Evolutionary conservation across 768 basidiomycete genomes (phyloP), one percentile per base, ranked within the genome.

Genomic region (Pleurotus sapidus): DNA sequence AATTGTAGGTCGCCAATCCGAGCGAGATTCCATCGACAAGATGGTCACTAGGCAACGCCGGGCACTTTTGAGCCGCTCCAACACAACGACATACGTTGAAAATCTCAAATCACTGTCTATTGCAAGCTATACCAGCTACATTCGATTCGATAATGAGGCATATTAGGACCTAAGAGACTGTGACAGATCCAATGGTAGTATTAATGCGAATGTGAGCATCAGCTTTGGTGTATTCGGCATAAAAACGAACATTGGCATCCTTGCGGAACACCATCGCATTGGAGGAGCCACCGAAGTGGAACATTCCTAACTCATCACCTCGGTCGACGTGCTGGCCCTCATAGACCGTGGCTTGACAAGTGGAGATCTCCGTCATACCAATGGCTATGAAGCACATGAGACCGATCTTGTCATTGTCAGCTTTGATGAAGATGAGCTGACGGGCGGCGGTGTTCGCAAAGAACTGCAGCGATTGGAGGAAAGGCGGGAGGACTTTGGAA

Each of bases 331-430:
- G 58, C 25, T 84, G 64, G 1, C 80, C 79, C 15, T 65, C 69
- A 61, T 66, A 68, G 23, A 85, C 84, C 1, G 69, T 76, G 15
- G 78, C 62, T 59, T 79, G 76, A 59, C 79, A 82, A n/a, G 83
- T 84, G 30, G 83, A 86, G 1, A 87, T 75, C 66, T 87, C 86
- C 1, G 72, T 72, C 74, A 88, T 84, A 0, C 86, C 85, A 11
- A 87, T 74, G 0, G 67, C 80, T 5, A 86, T 69, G 66, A 86
- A 80, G 46, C 75, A 78, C 74, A 85, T 73, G 30, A 86, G 59
- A 2, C 84, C 84, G 42, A 87, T 81, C 20, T 67, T 65, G 0
- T 72, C 69, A 55, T 80, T 75, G 55, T 81, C 77, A 0, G 81
- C 72, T 61, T 82, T 69, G 67, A 87, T 86, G 64, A 79, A 81